Evolutionary conservation across 192 early-diverging fungal species (phyloP).

Genomic region (Gaertneriomyces semiglobifer): DNA sequence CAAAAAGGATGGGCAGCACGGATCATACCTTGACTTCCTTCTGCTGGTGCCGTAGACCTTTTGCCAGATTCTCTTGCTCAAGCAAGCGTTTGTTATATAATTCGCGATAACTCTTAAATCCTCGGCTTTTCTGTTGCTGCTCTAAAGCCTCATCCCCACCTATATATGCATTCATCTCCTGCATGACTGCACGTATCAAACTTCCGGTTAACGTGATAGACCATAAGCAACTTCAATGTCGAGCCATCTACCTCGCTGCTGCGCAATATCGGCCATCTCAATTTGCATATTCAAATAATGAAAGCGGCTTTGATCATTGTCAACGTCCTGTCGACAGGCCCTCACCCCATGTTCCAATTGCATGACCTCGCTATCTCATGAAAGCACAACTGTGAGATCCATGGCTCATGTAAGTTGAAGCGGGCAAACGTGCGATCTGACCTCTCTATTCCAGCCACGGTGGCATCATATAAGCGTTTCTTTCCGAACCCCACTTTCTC

Average conservation of each 20-base stretch:
- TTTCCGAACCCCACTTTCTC: conserved; percentile 11
- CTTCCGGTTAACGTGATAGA: no score
- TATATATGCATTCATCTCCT: conserved; percentile 63
- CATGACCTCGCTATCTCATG: conserved; percentile 37
- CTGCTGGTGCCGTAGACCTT: conserved; percentile 47
- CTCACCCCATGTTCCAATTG: conserved; percentile 47
- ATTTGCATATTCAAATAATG: conserved; percentile 47
- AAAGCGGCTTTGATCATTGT: conserved; percentile 45
- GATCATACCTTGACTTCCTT: conserved; percentile 50
- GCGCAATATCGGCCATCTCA: conserved; percentile 36
- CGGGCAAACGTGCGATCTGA: conserved; percentile 6
- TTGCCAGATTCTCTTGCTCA: conserved; percentile 50
- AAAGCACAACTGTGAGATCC: no score
- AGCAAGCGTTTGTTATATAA: conserved; percentile 50
- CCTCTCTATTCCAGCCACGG: conserved; percentile 55
- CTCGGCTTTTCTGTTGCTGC: conserved; percentile 46
- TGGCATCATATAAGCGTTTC: conserved; percentile 53
- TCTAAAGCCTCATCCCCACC: conserved; percentile 59
- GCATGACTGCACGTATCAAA: conserved; percentile 38
- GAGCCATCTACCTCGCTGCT: conserved; percentile 45
- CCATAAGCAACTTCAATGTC: no score
- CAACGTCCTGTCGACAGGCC: conserved; percentile 43
- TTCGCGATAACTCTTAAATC: conserved; percentile 62
- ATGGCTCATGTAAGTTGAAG: background rate
- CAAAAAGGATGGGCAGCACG: no score